Evolutionary conservation across 768 basidiomycete species (phyloP).

Genomic region (Podaxis rugospora): DNA sequence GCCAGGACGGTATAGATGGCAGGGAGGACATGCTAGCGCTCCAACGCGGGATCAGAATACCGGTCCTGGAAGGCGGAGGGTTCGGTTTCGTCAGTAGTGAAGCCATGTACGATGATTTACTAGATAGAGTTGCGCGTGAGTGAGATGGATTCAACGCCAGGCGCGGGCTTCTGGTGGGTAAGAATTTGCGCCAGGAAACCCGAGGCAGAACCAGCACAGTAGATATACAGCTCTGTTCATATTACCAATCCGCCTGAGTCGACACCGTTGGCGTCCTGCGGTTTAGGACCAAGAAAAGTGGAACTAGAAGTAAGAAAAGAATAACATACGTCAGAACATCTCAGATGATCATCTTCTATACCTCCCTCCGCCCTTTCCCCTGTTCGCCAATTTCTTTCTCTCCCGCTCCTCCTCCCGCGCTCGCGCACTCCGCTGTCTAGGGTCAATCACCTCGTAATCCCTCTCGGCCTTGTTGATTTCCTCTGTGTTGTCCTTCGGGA

Average conservation of each 20-base stretch:
- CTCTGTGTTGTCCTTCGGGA: slow-evolving; percentile 76
- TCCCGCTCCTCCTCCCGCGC: slow-evolving; percentile 79
- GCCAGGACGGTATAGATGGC: neutral
- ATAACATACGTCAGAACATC: neutral
- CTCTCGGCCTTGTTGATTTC: slow-evolving; percentile 74
- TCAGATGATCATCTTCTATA: neutral
- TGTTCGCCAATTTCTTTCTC: slow-evolving; percentile 41
- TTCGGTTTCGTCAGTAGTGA: neutral
- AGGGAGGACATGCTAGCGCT: neutral
- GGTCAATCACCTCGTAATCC: slow-evolving; percentile 90
- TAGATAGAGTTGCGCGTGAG: neutral
- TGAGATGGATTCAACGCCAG: neutral
- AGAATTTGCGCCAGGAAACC: neutral
- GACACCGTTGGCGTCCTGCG: neutral
- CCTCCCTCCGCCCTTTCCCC: slow-evolving; percentile 23
- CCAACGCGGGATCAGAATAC: neutral
- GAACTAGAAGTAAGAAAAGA: neutral
- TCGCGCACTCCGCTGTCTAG: slow-evolving; percentile 62
- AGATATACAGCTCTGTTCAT: neutral
- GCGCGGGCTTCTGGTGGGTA: neutral
- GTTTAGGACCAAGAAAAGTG: neutral
- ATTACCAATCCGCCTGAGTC: neutral
- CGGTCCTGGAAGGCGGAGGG: neutral
- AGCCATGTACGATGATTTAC: neutral
- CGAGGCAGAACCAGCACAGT: neutral